Evolutionary conservation across 768 basidiomycete species (phyloP), one percentile per base, ranked within the genome.

Genomic region (Leccinum aurantiacum): DNA sequence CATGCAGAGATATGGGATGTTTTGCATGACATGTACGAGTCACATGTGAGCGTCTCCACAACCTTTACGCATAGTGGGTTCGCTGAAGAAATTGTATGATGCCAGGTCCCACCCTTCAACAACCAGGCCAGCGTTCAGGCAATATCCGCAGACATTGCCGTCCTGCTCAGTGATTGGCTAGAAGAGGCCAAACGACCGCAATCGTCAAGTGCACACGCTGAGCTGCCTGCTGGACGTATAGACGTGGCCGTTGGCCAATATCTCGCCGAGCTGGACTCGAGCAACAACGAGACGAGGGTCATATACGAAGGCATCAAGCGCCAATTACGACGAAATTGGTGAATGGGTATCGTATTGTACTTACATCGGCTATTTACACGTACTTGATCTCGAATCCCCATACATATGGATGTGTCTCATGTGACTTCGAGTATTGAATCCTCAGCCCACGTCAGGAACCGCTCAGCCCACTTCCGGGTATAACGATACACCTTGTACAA

Each of bases 1-100:
- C 88, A 84, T 65, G 79, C 82, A 37, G 91, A 94, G 59, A 81
- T 95, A 56, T 96, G 93, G 85, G 89, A 92, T 65, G 84, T 89
- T 22, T 80, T 93, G 63, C 88, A 92, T 64, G 89, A 89, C 70
- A 89, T 93, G 83, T 91, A 91, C 62, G 90, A 93, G 70, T 91
- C 90, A 25, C 90, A 93, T 77, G 95, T 94, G 73, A 67, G 44
- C 5, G 79, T 72, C 25, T 55, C 19, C 46, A 13, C 31, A 41
- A 27, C 31, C 60, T 59, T 54, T 56, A 58, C 13, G 46, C 50
- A 27, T 50, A 11, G 3, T 19, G 41, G 55, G 50, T 35, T 29
- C 38, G 14, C 57, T 60, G 24, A 67, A 22, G 22, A 31, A 59
- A 38, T 29, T 54, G 29, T 17, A 60, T 33, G 31, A 60, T 33